Conservation (phyloP, 2,329 filamentous ascomycete genomes). For the Fusarium irregulare region DNA sequence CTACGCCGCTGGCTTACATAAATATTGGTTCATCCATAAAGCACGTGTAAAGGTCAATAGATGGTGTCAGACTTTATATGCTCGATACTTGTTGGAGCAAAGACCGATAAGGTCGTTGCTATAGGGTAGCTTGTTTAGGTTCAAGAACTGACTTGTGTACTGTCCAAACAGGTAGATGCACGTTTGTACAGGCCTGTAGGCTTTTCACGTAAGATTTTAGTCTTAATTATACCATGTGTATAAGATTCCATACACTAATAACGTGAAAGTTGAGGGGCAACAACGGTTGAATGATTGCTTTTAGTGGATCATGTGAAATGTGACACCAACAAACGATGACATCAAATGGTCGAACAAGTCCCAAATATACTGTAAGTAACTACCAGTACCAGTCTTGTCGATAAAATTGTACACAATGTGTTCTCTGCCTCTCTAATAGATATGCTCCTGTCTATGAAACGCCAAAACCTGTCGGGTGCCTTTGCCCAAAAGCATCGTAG, state of each 20-base stretch:
- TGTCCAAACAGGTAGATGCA: background rate
- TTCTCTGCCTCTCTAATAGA: background rate
- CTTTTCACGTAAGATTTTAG: background rate
- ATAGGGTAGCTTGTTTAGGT: background rate
- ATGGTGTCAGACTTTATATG: background rate
- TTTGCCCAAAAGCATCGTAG: background rate
- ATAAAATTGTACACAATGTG: background rate
- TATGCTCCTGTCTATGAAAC: slow-evolving; percentile 25
- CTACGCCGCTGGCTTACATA: background rate
- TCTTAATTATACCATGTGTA: background rate
- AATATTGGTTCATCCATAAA: background rate
- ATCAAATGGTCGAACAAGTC: background rate
- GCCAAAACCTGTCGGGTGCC: slow-evolving; percentile 16
- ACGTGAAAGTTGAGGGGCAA: background rate
- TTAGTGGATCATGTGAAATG: background rate
- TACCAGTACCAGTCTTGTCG: background rate
- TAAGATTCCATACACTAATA: background rate
- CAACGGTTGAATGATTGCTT: background rate
- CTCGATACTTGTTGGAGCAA: background rate
- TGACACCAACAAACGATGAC: background rate
- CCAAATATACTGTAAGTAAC: background rate
- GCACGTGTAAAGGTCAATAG: background rate
- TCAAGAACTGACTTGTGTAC: background rate
- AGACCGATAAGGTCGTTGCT: background rate
- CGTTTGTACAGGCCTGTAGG: background rate